Evolutionary conservation across 2,329 filamentous ascomycete species (phyloP).

Genomic region (Colletotrichum tofieldiae): DNA sequence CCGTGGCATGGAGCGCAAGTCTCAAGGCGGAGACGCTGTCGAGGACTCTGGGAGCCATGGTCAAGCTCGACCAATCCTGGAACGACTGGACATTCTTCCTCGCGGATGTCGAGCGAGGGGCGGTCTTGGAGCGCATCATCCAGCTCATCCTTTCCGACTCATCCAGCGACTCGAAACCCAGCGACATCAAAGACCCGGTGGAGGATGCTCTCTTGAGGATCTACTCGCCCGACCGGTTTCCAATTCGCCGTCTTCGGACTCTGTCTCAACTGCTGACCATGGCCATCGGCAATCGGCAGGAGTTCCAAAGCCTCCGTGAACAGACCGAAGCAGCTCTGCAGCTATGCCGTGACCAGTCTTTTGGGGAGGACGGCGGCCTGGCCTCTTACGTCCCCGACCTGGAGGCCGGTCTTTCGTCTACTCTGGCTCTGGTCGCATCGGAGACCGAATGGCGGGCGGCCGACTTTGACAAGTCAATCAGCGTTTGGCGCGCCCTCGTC

Average conservation of each 20-base stretch:
- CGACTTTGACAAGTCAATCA: conserved; percentile 56
- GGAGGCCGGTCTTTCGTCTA: conserved; percentile 60
- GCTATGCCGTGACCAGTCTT: conserved; percentile 53
- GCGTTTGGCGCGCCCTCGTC: conserved; percentile 62
- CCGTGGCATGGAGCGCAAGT: conserved; percentile 67
- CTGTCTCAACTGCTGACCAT: conserved; percentile 65
- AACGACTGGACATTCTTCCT: conserved; percentile 71
- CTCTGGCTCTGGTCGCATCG: conserved; percentile 59
- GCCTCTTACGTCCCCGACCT: conserved; percentile 65
- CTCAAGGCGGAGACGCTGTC: conserved; percentile 69
- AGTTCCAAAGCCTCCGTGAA: conserved; percentile 56
- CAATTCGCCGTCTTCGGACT: conserved; percentile 68
- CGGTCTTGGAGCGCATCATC: conserved; percentile 74
- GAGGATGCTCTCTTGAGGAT: conserved; percentile 65
- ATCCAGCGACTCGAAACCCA: conserved; percentile 51
- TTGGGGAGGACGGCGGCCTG: conserved; percentile 63
- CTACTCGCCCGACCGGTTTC: conserved; percentile 66
- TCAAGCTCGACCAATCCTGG: conserved; percentile 71
- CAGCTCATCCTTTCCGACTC: conserved; percentile 61
- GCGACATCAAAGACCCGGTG: conserved; percentile 59
- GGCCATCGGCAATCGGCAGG: conserved; percentile 62
- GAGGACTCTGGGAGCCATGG: conserved; percentile 71
- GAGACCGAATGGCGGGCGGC: conserved; percentile 51
- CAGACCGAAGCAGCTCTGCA: conserved; percentile 58
- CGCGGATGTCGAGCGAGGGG: conserved; percentile 66